Evolutionary conservation across 2,329 filamentous ascomycete species (phyloP).

Genomic region (Thielaviopsis musarum): DNA sequence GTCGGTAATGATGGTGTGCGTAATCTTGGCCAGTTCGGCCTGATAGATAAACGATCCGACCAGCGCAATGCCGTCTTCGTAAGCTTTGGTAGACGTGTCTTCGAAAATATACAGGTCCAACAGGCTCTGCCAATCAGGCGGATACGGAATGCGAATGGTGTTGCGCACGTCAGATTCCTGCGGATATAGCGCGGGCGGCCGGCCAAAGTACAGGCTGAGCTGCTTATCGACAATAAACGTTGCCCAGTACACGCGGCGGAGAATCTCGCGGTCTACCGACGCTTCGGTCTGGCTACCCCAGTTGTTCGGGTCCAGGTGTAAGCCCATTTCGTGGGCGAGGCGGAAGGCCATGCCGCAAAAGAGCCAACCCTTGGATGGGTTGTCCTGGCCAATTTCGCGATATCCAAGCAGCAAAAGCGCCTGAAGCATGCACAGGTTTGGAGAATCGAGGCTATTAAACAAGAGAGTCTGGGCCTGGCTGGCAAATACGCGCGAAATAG

Average conservation of each 20-base stretch:
- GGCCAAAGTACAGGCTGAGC: slow-evolving; percentile 32
- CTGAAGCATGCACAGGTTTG: slow-evolving; percentile 30
- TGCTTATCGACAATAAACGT: slow-evolving; percentile 34
- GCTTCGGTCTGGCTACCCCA: slow-evolving; percentile 26
- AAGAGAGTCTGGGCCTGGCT: slow-evolving; percentile 28
- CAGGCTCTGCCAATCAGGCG: slow-evolving; percentile 29
- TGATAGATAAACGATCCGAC: slow-evolving; percentile 30
- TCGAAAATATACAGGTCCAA: slow-evolving; percentile 31
- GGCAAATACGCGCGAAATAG: slow-evolving; percentile 27
- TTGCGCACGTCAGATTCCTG: slow-evolving; percentile 32
- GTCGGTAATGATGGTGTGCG: slow-evolving; percentile 32
- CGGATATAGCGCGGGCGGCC: slow-evolving; percentile 31
- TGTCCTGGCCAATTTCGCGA: slow-evolving; percentile 29
- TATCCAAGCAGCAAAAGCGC: slow-evolving; percentile 29
- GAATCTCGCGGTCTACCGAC: slow-evolving; percentile 28
- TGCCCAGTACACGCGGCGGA: slow-evolving; percentile 33
- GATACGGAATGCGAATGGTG: slow-evolving; percentile 31
- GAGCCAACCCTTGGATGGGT: slow-evolving; percentile 33
- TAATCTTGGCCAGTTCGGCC: slow-evolving; percentile 30
- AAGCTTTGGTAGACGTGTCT: slow-evolving; percentile 26
- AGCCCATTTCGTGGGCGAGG: slow-evolving; percentile 33
- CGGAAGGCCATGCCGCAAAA: slow-evolving; percentile 36
- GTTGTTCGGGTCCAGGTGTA: slow-evolving; percentile 34
- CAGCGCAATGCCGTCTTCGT: slow-evolving; percentile 28
- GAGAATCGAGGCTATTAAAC: slow-evolving; percentile 26